Percentiles rank a stretch among this genome's conserved stretches.
Conservation (phyloP, 257 asterid species). For the Misopates orontium region DNA sequence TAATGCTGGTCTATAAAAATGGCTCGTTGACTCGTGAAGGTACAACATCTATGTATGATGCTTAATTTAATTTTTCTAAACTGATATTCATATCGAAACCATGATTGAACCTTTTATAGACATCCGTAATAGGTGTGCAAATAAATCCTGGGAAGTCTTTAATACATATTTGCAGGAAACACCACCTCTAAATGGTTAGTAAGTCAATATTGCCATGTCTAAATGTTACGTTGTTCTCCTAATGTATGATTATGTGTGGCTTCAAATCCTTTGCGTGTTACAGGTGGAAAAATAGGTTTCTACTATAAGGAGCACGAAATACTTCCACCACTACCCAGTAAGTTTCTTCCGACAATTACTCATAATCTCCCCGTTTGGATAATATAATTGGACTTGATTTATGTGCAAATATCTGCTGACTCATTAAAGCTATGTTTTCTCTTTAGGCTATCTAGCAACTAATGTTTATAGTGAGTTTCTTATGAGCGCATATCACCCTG, state of each 20-base stretch:
- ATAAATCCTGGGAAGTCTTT: slow-evolving; percentile 65
- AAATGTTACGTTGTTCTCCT: background rate
- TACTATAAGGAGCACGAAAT: slow-evolving; percentile 73
- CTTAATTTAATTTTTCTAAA: slow-evolving; percentile 4
- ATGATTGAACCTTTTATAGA: slow-evolving; percentile 36
- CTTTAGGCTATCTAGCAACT: background rate
- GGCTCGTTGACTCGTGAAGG: slow-evolving; percentile 82
- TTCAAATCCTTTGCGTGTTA: slow-evolving; percentile 10
- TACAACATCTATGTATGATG: slow-evolving; percentile 19
- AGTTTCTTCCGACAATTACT: slow-evolving; percentile 24
- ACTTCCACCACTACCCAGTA: slow-evolving; percentile 79
- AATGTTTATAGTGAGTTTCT: background rate
- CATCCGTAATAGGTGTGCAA: slow-evolving; percentile 54
- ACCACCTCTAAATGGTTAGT: slow-evolving; percentile 66
- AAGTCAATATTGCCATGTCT: background rate
- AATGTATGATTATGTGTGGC: background rate
- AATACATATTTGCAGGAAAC: slow-evolving; percentile 51
- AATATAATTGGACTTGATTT: background rate
- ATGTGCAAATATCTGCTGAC: background rate
- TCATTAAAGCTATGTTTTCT: background rate
- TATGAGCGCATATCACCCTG: too few species aligned
- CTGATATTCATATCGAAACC: slow-evolving; percentile 12
- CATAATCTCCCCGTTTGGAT: background rate
- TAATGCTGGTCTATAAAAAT: slow-evolving; percentile 66
- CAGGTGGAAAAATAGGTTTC: slow-evolving; percentile 73